A percentile compares a stretch with the other conserved stretches of the same genome.
These are phyloP conservation scores for Talaromyces thailandensis DNA, from an alignment of 495 filamentous ascomycete genomes.

Conservation along the genomic window DNA sequence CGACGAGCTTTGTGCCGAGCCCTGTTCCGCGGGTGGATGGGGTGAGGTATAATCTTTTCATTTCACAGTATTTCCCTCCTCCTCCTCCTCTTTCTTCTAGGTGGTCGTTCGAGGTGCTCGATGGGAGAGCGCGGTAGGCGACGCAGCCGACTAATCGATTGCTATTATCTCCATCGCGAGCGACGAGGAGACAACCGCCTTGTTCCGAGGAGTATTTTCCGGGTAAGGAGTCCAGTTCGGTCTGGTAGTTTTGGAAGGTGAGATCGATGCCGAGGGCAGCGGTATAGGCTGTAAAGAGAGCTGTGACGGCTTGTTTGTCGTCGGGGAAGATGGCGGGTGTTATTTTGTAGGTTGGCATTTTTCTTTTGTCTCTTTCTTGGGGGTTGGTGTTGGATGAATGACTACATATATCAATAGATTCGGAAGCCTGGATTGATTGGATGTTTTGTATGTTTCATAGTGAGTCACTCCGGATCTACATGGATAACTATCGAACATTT, in stretches of 20 bases:
- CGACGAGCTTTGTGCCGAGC: constrained; percentile 36
- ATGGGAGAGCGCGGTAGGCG: constrained; percentile 25
- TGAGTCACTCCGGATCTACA: no score
- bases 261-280: constrained; percentile 44
- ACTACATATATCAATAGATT: no score
- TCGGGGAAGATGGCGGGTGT: constrained; percentile 19
- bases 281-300: constrained; percentile 46
- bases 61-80: constrained; percentile 52
- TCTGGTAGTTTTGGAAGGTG: constrained; percentile 45
- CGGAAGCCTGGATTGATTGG: no score
- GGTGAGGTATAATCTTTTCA: constrained; percentile 49
- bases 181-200: constrained; percentile 39
- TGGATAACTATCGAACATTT: no score
- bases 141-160: constrained; percentile 39
- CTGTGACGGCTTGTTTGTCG: constrained; percentile 23
- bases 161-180: constrained; percentile 14
- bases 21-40: constrained; percentile 37
- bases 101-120: constrained; percentile 6
- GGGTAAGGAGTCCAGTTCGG: constrained; percentile 42
- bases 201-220: constrained; percentile 40
- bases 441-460: no score
- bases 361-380: neutral
- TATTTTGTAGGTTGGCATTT: constrained; percentile 12
- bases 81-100: neutral
- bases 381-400: neutral